Conservation (phyloP, 768 basidiomycete genomes). For the Mycena galericulata region DNA sequence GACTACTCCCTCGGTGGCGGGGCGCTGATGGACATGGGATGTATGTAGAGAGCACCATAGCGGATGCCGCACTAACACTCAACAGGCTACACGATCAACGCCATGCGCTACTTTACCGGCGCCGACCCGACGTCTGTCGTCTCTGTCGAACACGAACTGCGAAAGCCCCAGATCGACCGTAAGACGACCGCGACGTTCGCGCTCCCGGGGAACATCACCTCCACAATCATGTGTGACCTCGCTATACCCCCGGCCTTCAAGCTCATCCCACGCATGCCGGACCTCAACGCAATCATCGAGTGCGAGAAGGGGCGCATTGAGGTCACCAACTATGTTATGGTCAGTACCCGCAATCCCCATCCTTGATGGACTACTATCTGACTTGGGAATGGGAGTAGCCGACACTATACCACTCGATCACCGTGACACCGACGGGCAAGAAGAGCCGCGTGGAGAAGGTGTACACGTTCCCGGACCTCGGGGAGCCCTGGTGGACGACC, state of each 20-base stretch:
- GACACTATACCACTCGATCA: conserved; percentile 62
- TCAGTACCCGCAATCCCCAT: no score
- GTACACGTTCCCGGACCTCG: conserved; percentile 59
- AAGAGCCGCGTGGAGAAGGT: conserved; percentile 55
- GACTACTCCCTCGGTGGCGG: conserved; percentile 71
- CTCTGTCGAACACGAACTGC: conserved; percentile 46
- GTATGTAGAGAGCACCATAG: conserved; percentile 40
- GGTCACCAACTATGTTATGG: conserved; percentile 28
- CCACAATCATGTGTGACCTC: conserved; percentile 51
- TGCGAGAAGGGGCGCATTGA: conserved; percentile 60
- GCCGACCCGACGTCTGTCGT: conserved; percentile 56
- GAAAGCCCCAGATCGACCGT: conserved; percentile 46
- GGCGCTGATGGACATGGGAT: conserved; percentile 73
- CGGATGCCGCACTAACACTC: background rate
- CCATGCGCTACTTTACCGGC: conserved; percentile 60
- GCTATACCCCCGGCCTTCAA: conserved; percentile 42
- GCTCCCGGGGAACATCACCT: conserved; percentile 49
- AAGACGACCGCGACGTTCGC: conserved; percentile 43
- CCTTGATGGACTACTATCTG: no score
- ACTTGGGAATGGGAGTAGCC: no score
- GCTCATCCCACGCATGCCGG: conserved; percentile 53
- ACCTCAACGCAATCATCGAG: conserved; percentile 49
- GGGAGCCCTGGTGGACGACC: conserved; percentile 71
- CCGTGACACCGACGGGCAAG: conserved; percentile 45
- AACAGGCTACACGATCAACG: conserved; percentile 61